These are phyloP conservation scores for Myxozyma lipomycoides DNA, from an alignment of 805 yeast species.

Conservation along the genomic window DNA sequence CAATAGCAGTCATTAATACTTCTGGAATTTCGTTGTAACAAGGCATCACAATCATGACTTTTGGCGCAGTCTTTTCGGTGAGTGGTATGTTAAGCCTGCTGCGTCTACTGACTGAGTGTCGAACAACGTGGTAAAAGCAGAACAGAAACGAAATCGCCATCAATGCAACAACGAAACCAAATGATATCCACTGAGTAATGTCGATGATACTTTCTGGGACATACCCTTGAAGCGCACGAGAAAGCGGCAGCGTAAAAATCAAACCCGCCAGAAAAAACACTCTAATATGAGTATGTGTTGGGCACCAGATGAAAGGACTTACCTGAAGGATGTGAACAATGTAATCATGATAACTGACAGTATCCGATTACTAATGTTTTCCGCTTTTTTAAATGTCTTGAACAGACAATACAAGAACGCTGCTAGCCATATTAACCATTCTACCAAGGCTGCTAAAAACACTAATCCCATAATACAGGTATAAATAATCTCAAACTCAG, in stretches of 20 bases:
- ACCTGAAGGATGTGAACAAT: slow-evolving; percentile 13
- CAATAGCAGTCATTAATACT: slow-evolving; percentile 20
- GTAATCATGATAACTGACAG: slow-evolving; percentile 10
- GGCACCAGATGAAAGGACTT: background rate
- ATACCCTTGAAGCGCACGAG: slow-evolving; percentile 13
- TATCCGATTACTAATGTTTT: slow-evolving; percentile 7
- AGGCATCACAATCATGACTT: slow-evolving; percentile 26
- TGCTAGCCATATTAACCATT: slow-evolving; percentile 23
- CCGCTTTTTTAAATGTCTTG: slow-evolving; percentile 21
- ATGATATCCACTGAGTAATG: slow-evolving; percentile 16
- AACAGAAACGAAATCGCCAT: slow-evolving; percentile 20
- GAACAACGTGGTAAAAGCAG: slow-evolving; percentile 15
- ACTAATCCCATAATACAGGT: slow-evolving; percentile 9
- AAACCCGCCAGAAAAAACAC: slow-evolving; percentile 15
- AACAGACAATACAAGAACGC: slow-evolving; percentile 22
- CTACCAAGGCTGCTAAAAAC: slow-evolving; percentile 21
- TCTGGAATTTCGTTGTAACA: slow-evolving; percentile 23
- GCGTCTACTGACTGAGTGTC: slow-evolving; percentile 11
- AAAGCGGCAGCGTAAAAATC: slow-evolving; percentile 23
- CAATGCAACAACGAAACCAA: slow-evolving; percentile 12
- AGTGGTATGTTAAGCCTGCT: slow-evolving; percentile 10
- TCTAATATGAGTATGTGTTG: background rate
- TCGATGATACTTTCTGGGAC: slow-evolving; percentile 3
- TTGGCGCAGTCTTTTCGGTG: slow-evolving; percentile 16
- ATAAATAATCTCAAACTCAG: slow-evolving; percentile 9